Evolutionary conservation across 768 basidiomycete species (phyloP).

Genomic region (Pleurotus citrinopileatus): DNA sequence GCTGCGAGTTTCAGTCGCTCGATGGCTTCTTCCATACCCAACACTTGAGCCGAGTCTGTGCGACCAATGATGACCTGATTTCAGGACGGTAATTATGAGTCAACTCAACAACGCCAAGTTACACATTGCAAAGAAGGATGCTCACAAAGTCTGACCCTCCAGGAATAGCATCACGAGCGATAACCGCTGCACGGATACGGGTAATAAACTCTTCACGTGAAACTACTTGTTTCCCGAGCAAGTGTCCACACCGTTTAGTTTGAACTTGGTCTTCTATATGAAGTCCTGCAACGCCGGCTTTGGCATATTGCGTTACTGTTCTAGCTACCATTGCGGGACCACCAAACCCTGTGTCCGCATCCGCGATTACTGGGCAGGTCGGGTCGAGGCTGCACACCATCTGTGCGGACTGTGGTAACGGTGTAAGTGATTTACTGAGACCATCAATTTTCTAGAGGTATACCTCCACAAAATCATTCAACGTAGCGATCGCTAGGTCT

Average conservation of each 20-base stretch:
- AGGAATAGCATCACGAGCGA: constrained; percentile 73
- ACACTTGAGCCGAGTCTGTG: constrained; percentile 49
- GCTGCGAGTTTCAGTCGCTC: constrained; percentile 43
- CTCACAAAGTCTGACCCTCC: constrained; percentile 72
- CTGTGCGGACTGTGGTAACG: no score
- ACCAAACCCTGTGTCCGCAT: constrained; percentile 80
- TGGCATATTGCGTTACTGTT: constrained; percentile 65
- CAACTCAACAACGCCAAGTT: no score
- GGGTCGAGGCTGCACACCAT: constrained; percentile 70
- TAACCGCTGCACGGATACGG: constrained; percentile 74
- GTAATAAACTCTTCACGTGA: constrained; percentile 73
- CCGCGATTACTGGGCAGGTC: constrained; percentile 71
- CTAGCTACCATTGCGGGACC: constrained; percentile 75
- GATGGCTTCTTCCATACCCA: constrained; percentile 52
- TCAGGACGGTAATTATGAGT: background rate
- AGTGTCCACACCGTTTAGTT: constrained; percentile 77
- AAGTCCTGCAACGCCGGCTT: constrained; percentile 70
- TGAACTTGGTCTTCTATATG: constrained; percentile 86
- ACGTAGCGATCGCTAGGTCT: constrained; percentile 72
- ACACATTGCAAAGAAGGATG: background rate
- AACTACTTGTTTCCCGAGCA: constrained; percentile 80
- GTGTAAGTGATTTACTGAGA: no score
- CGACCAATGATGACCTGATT: constrained; percentile 50
- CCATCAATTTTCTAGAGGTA: constrained; percentile 24
- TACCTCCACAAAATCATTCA: constrained; percentile 73